Percentiles rank a stretch among this genome's conserved stretches.
Evolutionary conservation across 306 rosid genomes (phyloP).

Genomic region (Dryas drummondii): DNA sequence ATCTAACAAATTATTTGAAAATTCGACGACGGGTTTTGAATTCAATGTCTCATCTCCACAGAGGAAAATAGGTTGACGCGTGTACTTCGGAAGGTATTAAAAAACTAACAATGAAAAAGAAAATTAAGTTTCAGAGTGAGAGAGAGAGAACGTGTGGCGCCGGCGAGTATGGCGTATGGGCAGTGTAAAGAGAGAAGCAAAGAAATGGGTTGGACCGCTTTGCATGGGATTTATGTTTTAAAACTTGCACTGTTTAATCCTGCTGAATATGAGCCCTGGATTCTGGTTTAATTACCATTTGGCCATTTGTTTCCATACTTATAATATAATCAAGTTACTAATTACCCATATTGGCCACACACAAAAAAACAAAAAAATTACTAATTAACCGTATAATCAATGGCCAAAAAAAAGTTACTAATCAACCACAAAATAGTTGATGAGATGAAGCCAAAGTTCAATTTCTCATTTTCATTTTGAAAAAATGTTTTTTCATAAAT

Average conservation of each 20-base stretch:
- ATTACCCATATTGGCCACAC: too few relatives aligned
- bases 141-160: not conserved
- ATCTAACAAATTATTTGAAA: not conserved
- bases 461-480: too few relatives aligned
- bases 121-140: not conserved
- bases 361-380: too few relatives aligned
- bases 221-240: constrained; percentile 3
- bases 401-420: not conserved
- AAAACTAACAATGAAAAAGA: not conserved
- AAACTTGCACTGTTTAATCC: not conserved
- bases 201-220: constrained; percentile 8
- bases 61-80: constrained; percentile 33
- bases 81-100: constrained; percentile 20
- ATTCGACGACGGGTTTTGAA: not conserved
- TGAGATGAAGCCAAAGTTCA: too few relatives aligned
- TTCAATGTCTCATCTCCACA: not conserved
- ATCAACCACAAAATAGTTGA: too few relatives aligned
- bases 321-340: too few relatives aligned
- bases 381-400: too few relatives aligned
- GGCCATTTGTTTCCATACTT: not conserved
- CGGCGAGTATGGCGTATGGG: constrained; percentile 14
- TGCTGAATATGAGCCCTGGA: not conserved
- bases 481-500: too few relatives aligned
- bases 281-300: not conserved
- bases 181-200: not conserved